These are phyloP conservation scores for Myxozyma vanderwaltii DNA, from an alignment of 805 yeast genomes.

Conservation along the genomic window DNA sequence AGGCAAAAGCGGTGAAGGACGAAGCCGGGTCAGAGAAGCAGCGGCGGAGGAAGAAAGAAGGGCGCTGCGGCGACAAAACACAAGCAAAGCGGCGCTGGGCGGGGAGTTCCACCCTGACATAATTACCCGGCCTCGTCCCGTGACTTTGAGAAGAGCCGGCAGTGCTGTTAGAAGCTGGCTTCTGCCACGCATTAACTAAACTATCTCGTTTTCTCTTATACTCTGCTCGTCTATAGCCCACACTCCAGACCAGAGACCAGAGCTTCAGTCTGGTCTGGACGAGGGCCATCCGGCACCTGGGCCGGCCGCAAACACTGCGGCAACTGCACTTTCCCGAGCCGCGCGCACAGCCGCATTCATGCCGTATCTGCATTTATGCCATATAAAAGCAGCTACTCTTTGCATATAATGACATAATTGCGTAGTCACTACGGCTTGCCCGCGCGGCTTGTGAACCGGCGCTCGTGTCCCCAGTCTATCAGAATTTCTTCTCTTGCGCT, in stretches of 20 bases:
- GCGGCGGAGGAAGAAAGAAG: neutral
- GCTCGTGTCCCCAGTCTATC: neutral
- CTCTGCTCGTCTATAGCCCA: too few relatives aligned
- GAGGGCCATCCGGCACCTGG: too few relatives aligned
- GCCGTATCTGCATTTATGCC: too few relatives aligned
- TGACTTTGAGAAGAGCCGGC: too few relatives aligned
- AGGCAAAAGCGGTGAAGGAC: neutral
- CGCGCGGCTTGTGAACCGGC: neutral
- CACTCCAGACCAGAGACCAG: too few relatives aligned
- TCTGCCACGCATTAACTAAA: too few relatives aligned
- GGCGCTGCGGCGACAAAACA: neutral
- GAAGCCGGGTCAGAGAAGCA: neutral
- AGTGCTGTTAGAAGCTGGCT: too few relatives aligned
- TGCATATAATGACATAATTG: neutral
- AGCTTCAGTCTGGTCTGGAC: too few relatives aligned
- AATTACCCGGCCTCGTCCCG: too few relatives aligned
- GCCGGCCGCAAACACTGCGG: slow-evolving; percentile 13
- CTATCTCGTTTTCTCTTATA: too few relatives aligned
- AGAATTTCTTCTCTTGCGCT: neutral
- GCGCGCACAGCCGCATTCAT: slow-evolving; percentile 6
- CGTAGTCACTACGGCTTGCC: neutral
- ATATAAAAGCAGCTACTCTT: neutral
- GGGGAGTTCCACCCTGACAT: neutral
- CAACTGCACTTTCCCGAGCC: slow-evolving; percentile 8
- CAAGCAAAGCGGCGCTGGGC: slow-evolving; percentile 3